These are phyloP conservation scores for Lentithecium fluviatile DNA, from an alignment of 495 filamentous ascomycete genomes.

Conservation along the genomic window DNA sequence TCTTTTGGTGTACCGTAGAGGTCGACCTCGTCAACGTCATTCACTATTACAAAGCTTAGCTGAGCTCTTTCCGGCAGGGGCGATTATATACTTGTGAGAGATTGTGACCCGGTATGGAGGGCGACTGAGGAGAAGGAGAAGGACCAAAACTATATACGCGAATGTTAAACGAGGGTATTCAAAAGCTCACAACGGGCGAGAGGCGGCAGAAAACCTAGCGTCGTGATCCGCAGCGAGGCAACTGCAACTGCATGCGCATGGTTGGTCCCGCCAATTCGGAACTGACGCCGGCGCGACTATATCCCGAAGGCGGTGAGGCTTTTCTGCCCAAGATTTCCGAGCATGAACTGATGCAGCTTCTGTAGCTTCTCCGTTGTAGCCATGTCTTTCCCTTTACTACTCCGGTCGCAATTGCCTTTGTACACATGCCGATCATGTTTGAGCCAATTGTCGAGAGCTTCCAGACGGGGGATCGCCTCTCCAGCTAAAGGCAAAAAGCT, in stretches of 20 bases:
- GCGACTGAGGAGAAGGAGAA: no score
- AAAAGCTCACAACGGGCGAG: no score
- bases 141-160: no score
- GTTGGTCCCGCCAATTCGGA: background rate
- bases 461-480: conserved; percentile 1
- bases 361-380: background rate
- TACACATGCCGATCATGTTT: conserved; percentile 30
- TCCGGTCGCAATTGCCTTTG: background rate
- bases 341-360: background rate
- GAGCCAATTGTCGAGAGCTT: conserved; percentile 7
- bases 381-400: conserved; percentile 20
- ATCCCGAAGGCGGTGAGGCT: background rate
- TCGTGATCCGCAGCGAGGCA: no score
- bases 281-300: background rate
- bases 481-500: background rate
- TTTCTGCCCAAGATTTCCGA: background rate
- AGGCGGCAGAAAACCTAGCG: no score
- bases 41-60: conserved; percentile 15
- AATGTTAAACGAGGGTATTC: no score
- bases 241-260: no score
- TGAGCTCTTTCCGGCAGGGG: conserved; percentile 1
- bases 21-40: conserved; percentile 55
- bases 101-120: background rate
- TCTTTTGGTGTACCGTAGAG: conserved; percentile 58
- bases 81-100: background rate